Base-by-base conservation (phyloP, 2,329 filamentous ascomycete genomes). In the Penicillium sp. region DNA sequence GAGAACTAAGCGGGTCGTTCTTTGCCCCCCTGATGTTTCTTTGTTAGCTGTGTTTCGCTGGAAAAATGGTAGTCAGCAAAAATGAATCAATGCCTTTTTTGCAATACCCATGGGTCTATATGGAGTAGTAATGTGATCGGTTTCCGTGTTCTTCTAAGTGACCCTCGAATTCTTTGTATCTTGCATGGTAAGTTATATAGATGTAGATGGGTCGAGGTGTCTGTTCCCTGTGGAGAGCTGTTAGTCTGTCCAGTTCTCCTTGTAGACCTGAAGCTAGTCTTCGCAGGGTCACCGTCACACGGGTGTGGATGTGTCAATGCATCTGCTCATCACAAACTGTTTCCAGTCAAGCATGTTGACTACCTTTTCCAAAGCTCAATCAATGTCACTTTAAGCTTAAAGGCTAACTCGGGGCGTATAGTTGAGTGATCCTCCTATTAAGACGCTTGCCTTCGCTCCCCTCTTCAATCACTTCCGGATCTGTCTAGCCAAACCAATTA, bases 1-100 rank as follows among this genome's bases (percentile, higher is more conserved):
- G 75, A 79, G 68, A 69, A 77, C 60, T 79, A 78, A 69, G 67
- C 50, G 54, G 48, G 37, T 42, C 41, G 51, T 42, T 52, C 40
- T 53, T 52, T 44, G 53, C 46, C 43, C 41, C 48, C 40, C 32
- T 52, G 48, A 56, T 58, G 50, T 55, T 53, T 56, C 49, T 53
- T 51, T 53, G 56, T 54, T 60, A 53, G 55, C 58, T 44, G 41
- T 43, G 21, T 45, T 29, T 43, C 51, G 52, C 51, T 55, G 53
- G 54, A 38, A 59, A 59, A 55, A 55, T 55, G 55, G 50, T 61
- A 61, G 58, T 60, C 51, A 57, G 57, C 57, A 61, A 60, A 61
- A 61, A 59, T 61, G 58, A 61, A 61, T 61, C 51, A 59, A 61
- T 60, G 58, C 52, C 53, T 59, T 60, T 58, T 57, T 61, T 61